Evolutionary conservation across 2,329 filamentous ascomycete genomes (phyloP).

Genomic region (Cadophora luteo-olivacea): DNA sequence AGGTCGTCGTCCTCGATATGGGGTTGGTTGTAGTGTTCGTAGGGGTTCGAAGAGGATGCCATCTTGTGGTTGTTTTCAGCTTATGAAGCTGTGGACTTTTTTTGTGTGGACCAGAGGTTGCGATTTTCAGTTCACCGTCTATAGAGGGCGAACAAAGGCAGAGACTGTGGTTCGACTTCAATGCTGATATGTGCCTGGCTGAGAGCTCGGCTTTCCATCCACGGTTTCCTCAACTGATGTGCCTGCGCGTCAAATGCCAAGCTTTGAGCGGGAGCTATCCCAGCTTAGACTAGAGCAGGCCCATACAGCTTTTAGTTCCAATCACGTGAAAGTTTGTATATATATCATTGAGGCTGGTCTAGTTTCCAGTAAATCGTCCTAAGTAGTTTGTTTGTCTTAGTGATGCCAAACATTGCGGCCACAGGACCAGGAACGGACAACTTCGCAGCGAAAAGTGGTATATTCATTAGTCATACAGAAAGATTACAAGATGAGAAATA

Average conservation of each 20-base stretch:
- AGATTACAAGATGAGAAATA: neutral
- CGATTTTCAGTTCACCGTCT: neutral
- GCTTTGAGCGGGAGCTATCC: neutral
- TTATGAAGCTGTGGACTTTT: conserved; percentile 1
- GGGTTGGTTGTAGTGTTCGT: conserved; percentile 67
- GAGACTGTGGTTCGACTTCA: neutral
- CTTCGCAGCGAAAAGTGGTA: neutral
- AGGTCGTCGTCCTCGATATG: conserved; percentile 71
- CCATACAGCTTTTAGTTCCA: neutral
- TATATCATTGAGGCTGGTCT: neutral
- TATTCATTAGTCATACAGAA: conserved; percentile 18
- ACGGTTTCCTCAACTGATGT: conserved; percentile 22
- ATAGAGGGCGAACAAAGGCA: neutral
- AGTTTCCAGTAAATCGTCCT: no score
- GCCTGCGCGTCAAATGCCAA: conserved; percentile 19
- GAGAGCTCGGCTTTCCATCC: conserved; percentile 3
- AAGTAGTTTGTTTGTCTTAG: no score
- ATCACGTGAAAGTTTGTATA: neutral
- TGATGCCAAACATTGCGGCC: no score
- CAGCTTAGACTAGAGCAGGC: neutral
- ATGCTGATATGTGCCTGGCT: neutral
- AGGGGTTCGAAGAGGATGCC: conserved; percentile 50
- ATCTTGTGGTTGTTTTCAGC: conserved; percentile 31
- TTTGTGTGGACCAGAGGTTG: neutral
- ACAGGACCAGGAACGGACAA: neutral